Evolutionary conservation across 2,329 filamentous ascomycete genomes (phyloP).

Genomic region (Hysterium pulicare): DNA sequence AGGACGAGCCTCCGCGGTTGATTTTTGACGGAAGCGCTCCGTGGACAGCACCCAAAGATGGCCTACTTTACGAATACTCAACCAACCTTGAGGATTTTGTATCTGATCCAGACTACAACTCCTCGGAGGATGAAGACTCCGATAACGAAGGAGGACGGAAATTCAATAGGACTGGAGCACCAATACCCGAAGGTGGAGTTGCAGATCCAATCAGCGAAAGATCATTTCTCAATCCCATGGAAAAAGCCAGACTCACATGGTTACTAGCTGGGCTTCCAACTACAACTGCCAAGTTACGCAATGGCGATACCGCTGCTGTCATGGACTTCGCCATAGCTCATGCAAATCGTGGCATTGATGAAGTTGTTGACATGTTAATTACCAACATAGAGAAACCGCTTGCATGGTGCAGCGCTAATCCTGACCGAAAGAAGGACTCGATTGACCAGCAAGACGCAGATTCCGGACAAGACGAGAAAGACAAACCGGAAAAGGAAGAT

Average conservation of each 20-base stretch:
- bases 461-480: conserved; percentile 34
- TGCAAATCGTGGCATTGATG: conserved; percentile 77
- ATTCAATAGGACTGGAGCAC: conserved; percentile 44
- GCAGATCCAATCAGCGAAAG: too few relatives aligned
- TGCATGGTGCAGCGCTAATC: conserved; percentile 67
- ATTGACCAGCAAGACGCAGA: conserved; percentile 13
- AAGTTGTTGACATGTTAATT: conserved; percentile 86
- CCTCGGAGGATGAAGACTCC: conserved; percentile 78
- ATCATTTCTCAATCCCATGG: conserved; percentile 75
- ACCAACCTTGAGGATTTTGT: conserved; percentile 75
- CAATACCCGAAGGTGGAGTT: conserved; percentile 15
- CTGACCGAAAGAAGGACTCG: conserved; percentile 49
- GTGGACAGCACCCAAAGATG: conserved; percentile 73
- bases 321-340: conserved; percentile 88
- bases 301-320: conserved; percentile 81
- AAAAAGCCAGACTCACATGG: conserved; percentile 57
- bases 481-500: conserved; percentile 51
- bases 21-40: conserved; percentile 73
- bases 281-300: conserved; percentile 68
- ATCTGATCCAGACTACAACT: conserved; percentile 81
- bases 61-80: conserved; percentile 76
- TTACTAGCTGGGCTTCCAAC: conserved; percentile 79
- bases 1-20: conserved; percentile 20
- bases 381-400: conserved; percentile 78
- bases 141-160: conserved; percentile 49